phyloP scores from a whole-genome alignment of 768 basidiomycete species.

The Rhizopogon vesiculosus region DNA sequence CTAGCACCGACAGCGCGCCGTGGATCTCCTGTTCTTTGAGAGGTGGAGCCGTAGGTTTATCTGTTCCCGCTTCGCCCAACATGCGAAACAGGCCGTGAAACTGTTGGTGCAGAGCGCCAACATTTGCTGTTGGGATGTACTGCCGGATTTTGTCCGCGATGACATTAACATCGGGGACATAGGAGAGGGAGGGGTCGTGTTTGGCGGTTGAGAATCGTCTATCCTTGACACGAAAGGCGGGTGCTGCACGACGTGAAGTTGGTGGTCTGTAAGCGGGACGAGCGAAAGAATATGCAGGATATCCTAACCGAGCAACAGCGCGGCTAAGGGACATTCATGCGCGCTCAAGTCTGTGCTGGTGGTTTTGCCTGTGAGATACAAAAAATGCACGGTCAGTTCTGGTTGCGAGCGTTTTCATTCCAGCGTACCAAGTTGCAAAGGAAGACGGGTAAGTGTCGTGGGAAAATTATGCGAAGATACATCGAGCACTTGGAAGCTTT shows the following conservation, averaged over 20 bases:
- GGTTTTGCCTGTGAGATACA: conserved; percentile 3
- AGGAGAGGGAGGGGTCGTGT: neutral
- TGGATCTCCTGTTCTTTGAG: conserved; percentile 27
- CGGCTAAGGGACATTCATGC: conserved; percentile 60
- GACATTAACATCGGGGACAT: neutral
- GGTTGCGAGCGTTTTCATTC: neutral
- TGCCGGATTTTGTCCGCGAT: conserved; percentile 1
- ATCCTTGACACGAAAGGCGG: neutral
- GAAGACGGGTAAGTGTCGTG: conserved; percentile 17
- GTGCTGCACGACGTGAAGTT: neutral
- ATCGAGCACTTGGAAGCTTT: conserved; percentile 12
- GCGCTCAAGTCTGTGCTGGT: conserved; percentile 20
- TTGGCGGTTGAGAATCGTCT: neutral
- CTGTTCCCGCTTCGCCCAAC: neutral
- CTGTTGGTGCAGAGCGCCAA: neutral
- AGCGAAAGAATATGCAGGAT: conserved; percentile 19
- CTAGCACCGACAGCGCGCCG: conserved; percentile 40
- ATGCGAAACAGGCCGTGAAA: neutral
- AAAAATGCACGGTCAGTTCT: neutral
- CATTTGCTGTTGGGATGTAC: neutral
- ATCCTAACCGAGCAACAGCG: conserved; percentile 30
- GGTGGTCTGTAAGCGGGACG: conserved; percentile 10
- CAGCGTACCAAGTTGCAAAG: conserved; percentile 13
- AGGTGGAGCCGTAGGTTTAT: neutral
- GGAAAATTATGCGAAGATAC: conserved; percentile 23